phyloP scores from a whole-genome alignment of 1,139 yeast species.

The Hyphopichia wangnamkhiaoensis region DNA sequence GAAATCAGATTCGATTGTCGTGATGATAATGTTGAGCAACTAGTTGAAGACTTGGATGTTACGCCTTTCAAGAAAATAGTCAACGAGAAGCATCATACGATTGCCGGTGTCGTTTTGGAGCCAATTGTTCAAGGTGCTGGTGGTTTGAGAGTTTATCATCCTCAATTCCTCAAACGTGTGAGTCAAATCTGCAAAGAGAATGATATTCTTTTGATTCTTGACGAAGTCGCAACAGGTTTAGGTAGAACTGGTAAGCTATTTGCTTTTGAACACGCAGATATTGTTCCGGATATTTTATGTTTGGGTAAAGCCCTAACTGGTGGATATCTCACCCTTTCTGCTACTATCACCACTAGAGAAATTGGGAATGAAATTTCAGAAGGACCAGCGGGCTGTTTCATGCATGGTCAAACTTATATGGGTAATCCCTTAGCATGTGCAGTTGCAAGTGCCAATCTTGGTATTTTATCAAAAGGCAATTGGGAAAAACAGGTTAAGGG shows the following conservation, averaged over 20 bases:
- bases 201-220: slow-evolving; percentile 25
- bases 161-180: slow-evolving; percentile 25
- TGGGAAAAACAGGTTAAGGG: slow-evolving; percentile 8
- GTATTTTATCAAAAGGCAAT: slow-evolving; percentile 9
- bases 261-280: slow-evolving; percentile 15
- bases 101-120: slow-evolving; percentile 34
- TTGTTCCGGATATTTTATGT: slow-evolving; percentile 21
- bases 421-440: slow-evolving; percentile 35
- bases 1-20: slow-evolving; percentile 12
- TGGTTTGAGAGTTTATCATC: slow-evolving; percentile 29
- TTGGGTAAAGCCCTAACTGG: slow-evolving; percentile 25
- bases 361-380: slow-evolving; percentile 13
- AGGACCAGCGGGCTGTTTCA: slow-evolving; percentile 9
- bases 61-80: slow-evolving; percentile 20
- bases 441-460: slow-evolving; percentile 27
- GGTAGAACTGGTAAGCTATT: slow-evolving; percentile 20
- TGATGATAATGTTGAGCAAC: slow-evolving; percentile 9
- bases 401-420: slow-evolving; percentile 37
- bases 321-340: slow-evolving; percentile 20
- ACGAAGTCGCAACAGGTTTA: slow-evolving; percentile 24
- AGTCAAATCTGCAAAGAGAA: slow-evolving; percentile 26
- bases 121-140: slow-evolving; percentile 41
- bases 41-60: slow-evolving; percentile 14
- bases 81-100: slow-evolving; percentile 18
- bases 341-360: slow-evolving; percentile 17